These are phyloP conservation scores for Pulveroboletus ravenelii DNA, from an alignment of 768 basidiomycete species.

Conservation along the genomic window DNA sequence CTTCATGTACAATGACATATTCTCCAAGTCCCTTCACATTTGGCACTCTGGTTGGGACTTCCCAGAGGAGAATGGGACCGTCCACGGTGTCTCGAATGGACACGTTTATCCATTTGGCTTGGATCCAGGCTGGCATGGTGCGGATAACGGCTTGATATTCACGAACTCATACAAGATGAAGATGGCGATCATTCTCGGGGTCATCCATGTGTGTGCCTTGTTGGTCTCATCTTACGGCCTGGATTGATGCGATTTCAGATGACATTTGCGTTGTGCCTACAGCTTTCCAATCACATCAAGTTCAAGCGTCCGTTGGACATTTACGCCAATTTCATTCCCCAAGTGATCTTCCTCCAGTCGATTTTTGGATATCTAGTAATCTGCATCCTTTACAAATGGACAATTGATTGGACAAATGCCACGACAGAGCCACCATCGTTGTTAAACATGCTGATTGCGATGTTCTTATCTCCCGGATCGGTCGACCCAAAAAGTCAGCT, in stretches of 20 bases:
- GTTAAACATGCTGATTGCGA: constrained; percentile 91
- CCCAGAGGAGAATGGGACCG: constrained; percentile 42
- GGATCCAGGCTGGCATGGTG: constrained; percentile 92
- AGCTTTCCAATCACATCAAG: constrained; percentile 91
- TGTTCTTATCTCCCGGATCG: constrained; percentile 90
- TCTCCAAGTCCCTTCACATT: constrained; percentile 86
- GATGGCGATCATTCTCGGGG: constrained; percentile 94
- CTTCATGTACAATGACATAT: constrained; percentile 97
- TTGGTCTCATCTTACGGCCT: not conserved
- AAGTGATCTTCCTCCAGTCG: constrained; percentile 94
- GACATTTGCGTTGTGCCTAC: constrained; percentile 96
- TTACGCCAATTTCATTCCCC: constrained; percentile 93
- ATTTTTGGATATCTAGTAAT: constrained; percentile 96
- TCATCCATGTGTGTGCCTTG: constrained; percentile 73
- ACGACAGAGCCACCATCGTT: constrained; percentile 76
- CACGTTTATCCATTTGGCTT: constrained; percentile 88
- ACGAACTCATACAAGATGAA: constrained; percentile 99
- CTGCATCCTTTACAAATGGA: constrained; percentile 98
- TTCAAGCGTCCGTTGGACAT: constrained; percentile 87
- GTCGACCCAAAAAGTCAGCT: constrained; percentile 66
- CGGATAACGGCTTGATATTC: constrained; percentile 89
- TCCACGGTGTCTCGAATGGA: constrained; percentile 54
- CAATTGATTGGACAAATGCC: constrained; percentile 79
- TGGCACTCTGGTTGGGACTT: constrained; percentile 89
- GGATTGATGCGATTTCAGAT: constrained; percentile 53